Evolutionary conservation across 2,329 filamentous ascomycete genomes (phyloP).

Genomic region (Verruconis gallopava): DNA sequence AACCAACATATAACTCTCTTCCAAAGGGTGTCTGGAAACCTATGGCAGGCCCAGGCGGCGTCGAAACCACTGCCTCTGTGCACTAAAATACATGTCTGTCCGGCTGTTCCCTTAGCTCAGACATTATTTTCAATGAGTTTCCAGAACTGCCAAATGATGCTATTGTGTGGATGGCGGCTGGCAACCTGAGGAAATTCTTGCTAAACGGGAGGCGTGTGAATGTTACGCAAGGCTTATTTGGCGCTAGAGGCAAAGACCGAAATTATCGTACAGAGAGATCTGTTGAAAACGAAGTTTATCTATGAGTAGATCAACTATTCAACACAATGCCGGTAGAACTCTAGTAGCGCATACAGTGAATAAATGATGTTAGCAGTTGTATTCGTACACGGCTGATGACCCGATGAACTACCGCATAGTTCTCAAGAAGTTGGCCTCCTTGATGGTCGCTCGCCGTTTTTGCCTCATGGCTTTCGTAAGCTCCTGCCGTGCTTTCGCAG

Average conservation of each 20-base stretch:
- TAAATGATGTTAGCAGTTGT: no score
- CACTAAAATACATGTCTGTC: no score
- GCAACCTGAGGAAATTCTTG: constrained; percentile 14
- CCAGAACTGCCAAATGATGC: background rate
- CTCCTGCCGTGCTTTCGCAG: constrained; percentile 42
- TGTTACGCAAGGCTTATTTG: constrained; percentile 16
- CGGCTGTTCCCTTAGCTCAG: no score
- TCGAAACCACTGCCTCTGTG: no score
- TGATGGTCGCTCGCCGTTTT: constrained; percentile 63
- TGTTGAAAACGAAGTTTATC: no score
- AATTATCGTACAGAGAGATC: constrained; percentile 16
- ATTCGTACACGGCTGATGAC: no score
- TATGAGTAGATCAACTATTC: no score
- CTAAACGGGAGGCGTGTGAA: constrained; percentile 15
- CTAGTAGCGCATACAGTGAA: no score
- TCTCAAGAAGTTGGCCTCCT: constrained; percentile 78
- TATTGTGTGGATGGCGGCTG: background rate
- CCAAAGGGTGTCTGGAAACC: no score
- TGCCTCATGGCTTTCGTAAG: constrained; percentile 59
- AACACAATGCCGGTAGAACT: no score
- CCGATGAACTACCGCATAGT: constrained; percentile 45
- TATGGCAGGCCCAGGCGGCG: no score
- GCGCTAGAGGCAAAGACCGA: constrained; percentile 15
- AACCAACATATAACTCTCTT: no score
- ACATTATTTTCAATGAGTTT: background rate